Evolutionary conservation across 257 asterid species (phyloP).

Genomic region (Solanum piurae): DNA sequence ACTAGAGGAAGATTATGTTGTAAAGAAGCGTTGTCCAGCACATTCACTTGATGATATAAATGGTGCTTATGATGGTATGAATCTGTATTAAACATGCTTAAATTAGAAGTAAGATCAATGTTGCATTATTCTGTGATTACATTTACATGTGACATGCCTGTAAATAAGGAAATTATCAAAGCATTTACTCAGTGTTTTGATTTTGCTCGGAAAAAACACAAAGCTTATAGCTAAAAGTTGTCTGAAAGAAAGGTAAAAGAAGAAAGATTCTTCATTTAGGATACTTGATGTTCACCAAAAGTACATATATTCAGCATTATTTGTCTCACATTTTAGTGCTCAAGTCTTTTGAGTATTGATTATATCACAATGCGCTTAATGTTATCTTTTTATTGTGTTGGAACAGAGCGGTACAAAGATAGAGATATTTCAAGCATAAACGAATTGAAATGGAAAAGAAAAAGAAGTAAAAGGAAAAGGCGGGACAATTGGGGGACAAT

Average conservation of each 20-base stretch:
- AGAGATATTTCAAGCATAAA: too few species aligned
- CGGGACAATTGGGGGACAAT: not conserved
- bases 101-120: not conserved
- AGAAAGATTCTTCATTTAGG: not conserved
- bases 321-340: too few species aligned
- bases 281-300: not conserved
- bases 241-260: not conserved
- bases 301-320: too few species aligned
- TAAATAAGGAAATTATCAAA: not conserved
- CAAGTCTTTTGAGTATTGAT: not conserved
- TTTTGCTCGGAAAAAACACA: not conserved
- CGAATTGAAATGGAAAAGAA: too few species aligned
- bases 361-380: not conserved
- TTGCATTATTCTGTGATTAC: too few species aligned
- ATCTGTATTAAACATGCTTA: not conserved
- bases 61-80: conserved; percentile 22
- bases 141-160: not conserved
- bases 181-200: not conserved
- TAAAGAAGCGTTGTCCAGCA: too few species aligned
- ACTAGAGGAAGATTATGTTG: conserved; percentile 50
- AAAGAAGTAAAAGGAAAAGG: not conserved
- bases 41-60: too few species aligned
- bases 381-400: not conserved
- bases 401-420: not conserved
- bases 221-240: not conserved